Percentiles rank a stretch among this genome's conserved stretches.
Conservation (phyloP, 192 early-diverging fungal genomes). For the Backusella australiensis region DNA sequence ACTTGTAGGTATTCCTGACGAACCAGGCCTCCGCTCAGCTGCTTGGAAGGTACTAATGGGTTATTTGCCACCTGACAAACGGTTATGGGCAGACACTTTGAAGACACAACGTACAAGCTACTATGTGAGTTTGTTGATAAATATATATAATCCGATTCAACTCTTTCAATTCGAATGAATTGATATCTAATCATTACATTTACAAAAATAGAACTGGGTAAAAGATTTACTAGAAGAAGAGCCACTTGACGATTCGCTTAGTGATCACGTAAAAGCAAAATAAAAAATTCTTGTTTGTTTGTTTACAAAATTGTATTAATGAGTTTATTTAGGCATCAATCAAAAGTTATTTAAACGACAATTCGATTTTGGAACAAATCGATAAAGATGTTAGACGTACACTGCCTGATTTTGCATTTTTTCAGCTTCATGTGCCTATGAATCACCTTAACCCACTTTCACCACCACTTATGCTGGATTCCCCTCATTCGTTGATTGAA, state of each 20-base stretch:
- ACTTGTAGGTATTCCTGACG: conserved; percentile 72
- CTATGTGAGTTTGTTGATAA: conserved; percentile 46
- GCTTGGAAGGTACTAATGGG: conserved; percentile 73
- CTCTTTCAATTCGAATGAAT: neutral
- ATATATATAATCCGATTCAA: neutral
- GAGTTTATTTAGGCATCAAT: conserved; percentile 26
- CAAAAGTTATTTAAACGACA: conserved; percentile 64
- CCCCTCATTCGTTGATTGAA: neutral
- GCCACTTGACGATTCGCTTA: conserved; percentile 44
- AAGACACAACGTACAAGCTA: conserved; percentile 52
- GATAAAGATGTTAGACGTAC: conserved; percentile 76
- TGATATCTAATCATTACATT: neutral
- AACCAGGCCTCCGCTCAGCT: conserved; percentile 52
- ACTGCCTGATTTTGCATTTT: conserved; percentile 74
- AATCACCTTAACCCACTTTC: conserved; percentile 50
- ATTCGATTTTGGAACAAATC: conserved; percentile 64
- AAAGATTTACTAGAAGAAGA: conserved; percentile 58
- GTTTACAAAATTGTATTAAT: conserved; percentile 1
- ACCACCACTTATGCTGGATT: conserved; percentile 14
- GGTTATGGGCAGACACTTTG: conserved; percentile 51
- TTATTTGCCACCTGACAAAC: conserved; percentile 65
- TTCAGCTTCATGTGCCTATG: conserved; percentile 61
- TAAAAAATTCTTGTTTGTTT: neutral
- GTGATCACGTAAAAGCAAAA: conserved; percentile 40
- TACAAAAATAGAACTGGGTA: conserved; percentile 44